These are phyloP conservation scores for Aureobasidium musti DNA, from an alignment of 2,329 filamentous ascomycete genomes.

Conservation along the genomic window DNA sequence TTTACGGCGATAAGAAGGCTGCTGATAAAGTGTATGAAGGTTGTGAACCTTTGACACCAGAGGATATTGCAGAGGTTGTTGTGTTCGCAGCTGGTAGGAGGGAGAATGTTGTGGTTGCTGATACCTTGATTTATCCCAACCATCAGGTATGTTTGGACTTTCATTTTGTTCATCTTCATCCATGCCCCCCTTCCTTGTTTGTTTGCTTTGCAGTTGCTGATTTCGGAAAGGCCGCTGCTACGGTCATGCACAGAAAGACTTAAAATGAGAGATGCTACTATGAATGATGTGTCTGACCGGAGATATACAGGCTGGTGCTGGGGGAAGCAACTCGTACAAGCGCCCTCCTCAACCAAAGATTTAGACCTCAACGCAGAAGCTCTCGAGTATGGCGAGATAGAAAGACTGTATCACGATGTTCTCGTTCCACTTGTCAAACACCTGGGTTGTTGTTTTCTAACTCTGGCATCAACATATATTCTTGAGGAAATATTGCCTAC, in stretches of 20 bases:
- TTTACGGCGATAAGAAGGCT: conserved; percentile 84
- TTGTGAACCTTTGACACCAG: conserved; percentile 79
- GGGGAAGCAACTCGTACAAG: conserved; percentile 31
- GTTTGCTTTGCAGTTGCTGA: conserved; percentile 29
- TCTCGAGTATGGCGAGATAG: neutral
- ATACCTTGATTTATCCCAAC: conserved; percentile 82
- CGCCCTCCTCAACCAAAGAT: conserved; percentile 9
- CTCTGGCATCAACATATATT: no score
- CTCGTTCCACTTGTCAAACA: neutral
- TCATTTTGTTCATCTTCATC: neutral
- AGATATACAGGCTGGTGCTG: conserved; percentile 39
- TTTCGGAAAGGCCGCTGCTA: conserved; percentile 45
- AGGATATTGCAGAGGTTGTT: conserved; percentile 87
- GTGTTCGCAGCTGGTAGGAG: conserved; percentile 81
- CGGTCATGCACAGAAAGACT: conserved; percentile 50
- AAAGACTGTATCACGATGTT: neutral
- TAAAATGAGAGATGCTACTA: neutral
- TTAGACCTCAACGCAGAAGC: neutral
- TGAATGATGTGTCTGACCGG: neutral
- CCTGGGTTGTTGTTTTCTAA: no score
- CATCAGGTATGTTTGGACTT: conserved; percentile 69
- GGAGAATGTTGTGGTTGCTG: conserved; percentile 89
- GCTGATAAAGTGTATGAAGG: conserved; percentile 88
- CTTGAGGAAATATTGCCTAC: no score
- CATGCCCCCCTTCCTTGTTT: conserved; percentile 7